Base-by-base conservation (phyloP, 805 yeast species). In the Lachancea thermotolerans region DNA sequence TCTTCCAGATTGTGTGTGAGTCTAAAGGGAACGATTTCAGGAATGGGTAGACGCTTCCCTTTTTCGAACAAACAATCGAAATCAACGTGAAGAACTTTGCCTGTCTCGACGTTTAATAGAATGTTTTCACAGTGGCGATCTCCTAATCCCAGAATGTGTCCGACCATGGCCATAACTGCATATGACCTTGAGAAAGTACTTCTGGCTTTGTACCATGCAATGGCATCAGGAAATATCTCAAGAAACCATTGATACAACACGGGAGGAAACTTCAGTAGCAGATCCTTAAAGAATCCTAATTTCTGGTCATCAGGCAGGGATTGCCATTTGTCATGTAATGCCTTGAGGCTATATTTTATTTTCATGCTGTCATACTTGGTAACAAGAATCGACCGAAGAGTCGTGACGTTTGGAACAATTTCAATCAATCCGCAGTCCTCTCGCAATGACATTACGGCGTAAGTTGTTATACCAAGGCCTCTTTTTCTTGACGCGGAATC, bases 131-230 rank as follows among this genome's bases (percentile, higher is more conserved):
- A 85, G 60, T 93, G 99, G 34, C 99, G 73, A 64, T 93, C 99
- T 18, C 99, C 99, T 41, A 93, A 72, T 8, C 99, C 99, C 25
- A 93, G 71, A 38, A 93, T 79, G 60, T 86, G 87, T 0, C 99
- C 99, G 4, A 91, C 95, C 71, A 93, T 88, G 0, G 97, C 89
- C 99, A 95, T 93, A 0, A 91, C 98, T 0, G 97, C 96, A 25
- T 85, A 72, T 0, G 96, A 80, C 44, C 95, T 71, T 0, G 86
- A 80, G 59, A 77, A 95, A 31, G 73, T 71, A 40, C 81, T 82
- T 45, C 98, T 68, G 1, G 91, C 85, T 36, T 74, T 73, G 49
- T 87, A 85, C 99, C 99, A 93, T 1, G 78, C 69, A 7, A 81
- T 77, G 0, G 98, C 96, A 52, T 90, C 95, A 0, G 97, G 88